Base-by-base conservation (phyloP, 352 stramenopile species). In the Phytophthora quininea region DNA sequence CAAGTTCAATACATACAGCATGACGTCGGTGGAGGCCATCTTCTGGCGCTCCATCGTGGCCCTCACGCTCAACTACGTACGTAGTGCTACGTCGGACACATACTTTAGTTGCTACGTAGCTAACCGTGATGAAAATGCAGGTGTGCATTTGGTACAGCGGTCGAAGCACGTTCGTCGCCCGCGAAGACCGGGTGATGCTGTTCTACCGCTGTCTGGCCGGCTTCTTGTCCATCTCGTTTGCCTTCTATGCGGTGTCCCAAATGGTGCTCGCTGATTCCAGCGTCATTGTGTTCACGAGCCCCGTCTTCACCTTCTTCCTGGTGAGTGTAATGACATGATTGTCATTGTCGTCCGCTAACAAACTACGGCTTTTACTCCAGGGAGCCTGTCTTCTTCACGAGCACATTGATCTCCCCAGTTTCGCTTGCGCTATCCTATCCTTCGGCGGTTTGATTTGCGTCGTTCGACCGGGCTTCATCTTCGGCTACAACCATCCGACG, bases 11-110 rank as follows among this genome's bases (percentile, higher is more conserved):
- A 90, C 82, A 43, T 89, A 76, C 73, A 79, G 64, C 38, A 91
- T 93, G 82, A 86, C 83, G n/a, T 88, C 87, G 7, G 84, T 93
- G 53, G 87, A 93, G 53, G 82, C 79, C 49, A 80, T 95, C 60
- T 91, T 95, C 68, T 95, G 84, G 86, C 82, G 84, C 38, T 91
- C 82, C 3, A 50, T 79, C 37, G 75, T 88, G 14, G 77, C 75
- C 24, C 74, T 88, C 37, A 0, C 58, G 5, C 75, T 90, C 51
- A 94, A 92, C 60, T 89, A 86, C 52, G 86, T 93, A 63, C 46
- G 80, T 69, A 54, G 12, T 7, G 37, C 12, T 27, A 49, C 43
- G 43, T 49, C 43, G 43, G 14, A 49, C 43, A 29, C 2, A 6
- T 49, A 4, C 9, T 8, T 12, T 19, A 29, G 4, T 3, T 7